Evolutionary conservation across 179 eudicot species (phyloP), one percentile per base, ranked within the genome.

Genomic region (Silene vulgaris): DNA sequence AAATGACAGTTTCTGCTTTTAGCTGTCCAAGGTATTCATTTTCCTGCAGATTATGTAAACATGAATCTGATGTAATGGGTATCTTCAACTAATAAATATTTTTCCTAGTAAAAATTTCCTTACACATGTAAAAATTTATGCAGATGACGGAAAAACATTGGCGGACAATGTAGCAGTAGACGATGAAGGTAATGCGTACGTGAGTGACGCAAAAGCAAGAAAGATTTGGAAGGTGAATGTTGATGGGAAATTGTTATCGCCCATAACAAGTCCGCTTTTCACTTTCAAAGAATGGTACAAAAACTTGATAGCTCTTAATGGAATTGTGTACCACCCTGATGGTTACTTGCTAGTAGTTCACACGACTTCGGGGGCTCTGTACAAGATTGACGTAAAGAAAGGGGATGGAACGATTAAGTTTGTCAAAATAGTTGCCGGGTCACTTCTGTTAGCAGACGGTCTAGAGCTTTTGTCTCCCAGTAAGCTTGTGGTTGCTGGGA

Each of bases 141-240:
- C 8, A 94, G 96, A 79, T 72, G 92, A 82, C 30, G 96, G 75
- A 62, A 93, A 89, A 76, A 69, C 90, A 35, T 82, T 92, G 28
- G 98, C 96, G 29, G 98, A 94, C 19, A 97, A 94, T 71, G 94
- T 94, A 28, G 88, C 97, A 0, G 87, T 94, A 0, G 98, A 94
- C 62, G 72, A 78, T 54, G 86, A 84, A 32, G 98, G 98, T 19
- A 91, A 90, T 52, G 86, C 94, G 1, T 93, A 91, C 64, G 80
- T 94, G 8, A 94, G 97, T 1, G 98, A 94, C 52, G 78, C 82
- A 20, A 85, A 79, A 75, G 85, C 75, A 21, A 89, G 79, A 81
- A 89, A 91, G 71, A 80, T 94, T 6, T 94, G 93, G 94, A 94
- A 94, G 75, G 91, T 94, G 0, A 83, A 84, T 7, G 77, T n/a